Conservation (phyloP, 805 yeast species). For the Groenewaldozyma tartarivorans region DNA sequence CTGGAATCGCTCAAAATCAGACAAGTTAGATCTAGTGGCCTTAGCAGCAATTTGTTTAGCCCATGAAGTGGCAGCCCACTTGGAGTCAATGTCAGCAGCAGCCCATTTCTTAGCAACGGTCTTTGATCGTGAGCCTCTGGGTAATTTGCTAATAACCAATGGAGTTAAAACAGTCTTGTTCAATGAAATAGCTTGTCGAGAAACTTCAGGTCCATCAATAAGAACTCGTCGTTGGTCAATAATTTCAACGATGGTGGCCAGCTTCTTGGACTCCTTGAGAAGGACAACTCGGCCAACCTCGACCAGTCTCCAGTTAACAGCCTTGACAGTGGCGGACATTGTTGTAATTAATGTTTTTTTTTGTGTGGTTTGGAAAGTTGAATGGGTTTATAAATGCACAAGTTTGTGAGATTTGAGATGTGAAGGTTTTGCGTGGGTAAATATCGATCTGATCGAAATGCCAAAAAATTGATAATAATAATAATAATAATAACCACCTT, state of each 20-base stretch:
- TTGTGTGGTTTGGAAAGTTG: conserved; percentile 3
- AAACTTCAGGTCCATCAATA: conserved; percentile 93
- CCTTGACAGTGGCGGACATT: conserved; percentile 78
- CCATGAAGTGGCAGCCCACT: conserved; percentile 93
- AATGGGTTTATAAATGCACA: too few species aligned
- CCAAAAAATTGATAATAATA: too few species aligned
- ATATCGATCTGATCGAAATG: too few species aligned
- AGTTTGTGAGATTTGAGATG: too few species aligned
- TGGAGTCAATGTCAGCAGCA: conserved; percentile 75
- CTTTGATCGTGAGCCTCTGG: conserved; percentile 91
- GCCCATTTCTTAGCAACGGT: conserved; percentile 87
- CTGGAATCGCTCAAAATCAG: conserved; percentile 99
- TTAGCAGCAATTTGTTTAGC: conserved; percentile 97
- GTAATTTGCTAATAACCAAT: conserved; percentile 69
- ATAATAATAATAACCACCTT: too few species aligned
- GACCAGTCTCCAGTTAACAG: conserved; percentile 98
- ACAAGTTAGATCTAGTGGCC: conserved; percentile 83
- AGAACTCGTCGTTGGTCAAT: conserved; percentile 98
- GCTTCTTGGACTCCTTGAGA: conserved; percentile 61
- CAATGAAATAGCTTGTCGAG: conserved; percentile 86
- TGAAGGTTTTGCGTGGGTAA: too few species aligned
- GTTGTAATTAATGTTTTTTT: background rate
- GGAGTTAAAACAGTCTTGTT: conserved; percentile 90
- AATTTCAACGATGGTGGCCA: conserved; percentile 97
- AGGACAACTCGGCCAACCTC: conserved; percentile 99